Conservation (phyloP, 164 flowering plant species). For the Umbilicus rupestris region DNA sequence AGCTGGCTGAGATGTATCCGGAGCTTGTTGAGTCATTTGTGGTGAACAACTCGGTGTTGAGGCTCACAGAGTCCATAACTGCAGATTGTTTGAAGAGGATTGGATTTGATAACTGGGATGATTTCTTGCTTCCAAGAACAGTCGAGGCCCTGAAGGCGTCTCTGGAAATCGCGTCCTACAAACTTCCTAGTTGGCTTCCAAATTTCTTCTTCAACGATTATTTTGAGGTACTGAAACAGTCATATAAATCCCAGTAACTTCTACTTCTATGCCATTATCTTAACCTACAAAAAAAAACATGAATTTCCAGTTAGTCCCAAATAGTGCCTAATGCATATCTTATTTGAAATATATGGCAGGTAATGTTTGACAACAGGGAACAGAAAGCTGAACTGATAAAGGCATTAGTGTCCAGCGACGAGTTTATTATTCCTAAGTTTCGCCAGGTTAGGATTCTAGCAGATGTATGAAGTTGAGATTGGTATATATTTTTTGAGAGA, state of each 20-base stretch:
- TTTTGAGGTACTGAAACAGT: conserved; percentile 18
- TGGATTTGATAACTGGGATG: conserved; percentile 20
- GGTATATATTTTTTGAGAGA: neutral
- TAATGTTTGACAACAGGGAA: conserved; percentile 17
- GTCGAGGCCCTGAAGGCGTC: conserved; percentile 14
- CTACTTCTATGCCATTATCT: too few relatives aligned
- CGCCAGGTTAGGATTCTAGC: conserved; percentile 7
- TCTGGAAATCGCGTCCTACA: conserved; percentile 11
- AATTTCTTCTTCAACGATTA: conserved; percentile 14
- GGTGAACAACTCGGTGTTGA: conserved; percentile 16
- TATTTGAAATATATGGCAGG: conserved; percentile 12
- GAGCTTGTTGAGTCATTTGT: conserved; percentile 25
- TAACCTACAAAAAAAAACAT: too few relatives aligned
- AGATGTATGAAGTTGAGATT: neutral
- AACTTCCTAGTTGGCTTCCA: conserved; percentile 19
- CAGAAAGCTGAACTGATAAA: conserved; percentile 22
- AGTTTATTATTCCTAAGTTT: conserved; percentile 6
- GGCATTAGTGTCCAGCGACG: conserved; percentile 17
- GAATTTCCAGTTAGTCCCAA: too few relatives aligned
- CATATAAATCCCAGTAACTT: too few relatives aligned
- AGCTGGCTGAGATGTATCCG: conserved; percentile 23
- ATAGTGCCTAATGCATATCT: neutral
- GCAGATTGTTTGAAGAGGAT: neutral
- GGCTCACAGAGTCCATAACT: conserved; percentile 22
- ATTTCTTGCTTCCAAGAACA: conserved; percentile 19